A percentile compares a stretch with the other conserved stretches of the same genome.
Evolutionary conservation across 2,329 filamentous ascomycete species (phyloP).

Genomic region (Chaetomium sp.): DNA sequence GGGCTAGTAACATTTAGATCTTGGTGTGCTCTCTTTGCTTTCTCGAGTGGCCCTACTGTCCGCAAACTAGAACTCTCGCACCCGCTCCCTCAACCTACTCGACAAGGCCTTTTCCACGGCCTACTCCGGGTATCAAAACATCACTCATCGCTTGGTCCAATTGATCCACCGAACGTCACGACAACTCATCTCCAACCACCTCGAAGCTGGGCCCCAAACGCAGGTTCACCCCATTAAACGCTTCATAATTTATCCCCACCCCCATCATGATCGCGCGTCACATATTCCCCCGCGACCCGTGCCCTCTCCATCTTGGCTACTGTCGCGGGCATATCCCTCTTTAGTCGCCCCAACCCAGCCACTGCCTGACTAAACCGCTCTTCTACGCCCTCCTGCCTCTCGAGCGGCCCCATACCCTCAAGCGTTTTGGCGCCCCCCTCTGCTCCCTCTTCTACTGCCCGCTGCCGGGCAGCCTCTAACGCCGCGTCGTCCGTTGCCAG

Average conservation of each 20-base stretch:
- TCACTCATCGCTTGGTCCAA: no score
- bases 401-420: conserved; percentile 30
- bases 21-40: no score
- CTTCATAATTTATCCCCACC: background rate
- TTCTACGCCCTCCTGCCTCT: conserved; percentile 44
- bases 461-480: conserved; percentile 27
- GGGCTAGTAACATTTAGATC: no score
- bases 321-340: conserved; percentile 54
- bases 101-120: no score
- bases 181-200: background rate
- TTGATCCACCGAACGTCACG: no score
- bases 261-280: conserved; percentile 20
- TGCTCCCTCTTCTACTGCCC: conserved; percentile 16
- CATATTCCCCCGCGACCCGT: conserved; percentile 52
- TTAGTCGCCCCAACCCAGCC: conserved; percentile 44
- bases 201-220: no score
- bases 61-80: no score
- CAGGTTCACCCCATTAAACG: no score
- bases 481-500: conserved; percentile 43
- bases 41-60: no score
- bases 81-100: no score
- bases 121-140: no score
- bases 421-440: conserved; percentile 10
- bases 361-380: conserved; percentile 41
- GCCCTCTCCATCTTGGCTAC: conserved; percentile 62